These are phyloP conservation scores for Skeletonema costatum DNA, from an alignment of 108 stramenopile species.

Conservation along the genomic window DNA sequence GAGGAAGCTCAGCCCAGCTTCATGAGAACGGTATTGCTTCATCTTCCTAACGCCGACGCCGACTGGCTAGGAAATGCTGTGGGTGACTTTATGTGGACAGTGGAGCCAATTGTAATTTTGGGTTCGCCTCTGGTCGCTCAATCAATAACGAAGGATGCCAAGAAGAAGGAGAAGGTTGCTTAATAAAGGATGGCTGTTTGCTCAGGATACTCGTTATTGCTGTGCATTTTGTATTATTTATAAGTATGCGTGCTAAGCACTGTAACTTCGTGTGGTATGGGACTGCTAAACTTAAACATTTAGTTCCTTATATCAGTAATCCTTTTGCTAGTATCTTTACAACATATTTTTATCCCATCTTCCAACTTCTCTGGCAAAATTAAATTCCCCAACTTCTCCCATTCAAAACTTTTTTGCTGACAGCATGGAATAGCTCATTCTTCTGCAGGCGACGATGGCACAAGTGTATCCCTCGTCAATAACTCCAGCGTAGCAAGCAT, in stretches of 20 bases:
- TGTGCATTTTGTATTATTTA: no score
- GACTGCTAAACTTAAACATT: no score
- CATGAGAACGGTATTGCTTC: constrained; percentile 53
- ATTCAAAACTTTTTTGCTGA: not conserved
- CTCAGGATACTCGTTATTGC: no score
- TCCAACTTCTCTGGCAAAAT: not conserved
- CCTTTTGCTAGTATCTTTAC: not conserved
- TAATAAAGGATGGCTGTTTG: not conserved
- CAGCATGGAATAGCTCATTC: not conserved
- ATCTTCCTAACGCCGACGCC: constrained; percentile 64
- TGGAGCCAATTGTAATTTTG: constrained; percentile 79
- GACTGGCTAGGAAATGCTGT: constrained; percentile 89
- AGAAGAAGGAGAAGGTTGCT: constrained; percentile 23
- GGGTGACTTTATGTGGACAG: constrained; percentile 91
- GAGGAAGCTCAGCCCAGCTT: constrained; percentile 61
- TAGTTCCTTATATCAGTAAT: no score
- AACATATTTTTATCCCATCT: not conserved
- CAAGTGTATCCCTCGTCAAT: constrained; percentile 7
- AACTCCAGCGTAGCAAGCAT: constrained; percentile 16
- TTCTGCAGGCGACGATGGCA: not conserved
- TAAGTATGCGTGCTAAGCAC: no score
- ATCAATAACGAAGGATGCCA: constrained; percentile 16
- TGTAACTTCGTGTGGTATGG: no score
- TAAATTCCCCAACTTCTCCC: not conserved
- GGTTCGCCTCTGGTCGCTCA: constrained; percentile 43